Evolutionary conservation across 2,329 filamentous ascomycete genomes (phyloP), one percentile per base, ranked within the genome.

Genomic region (Tolypocladium inflatum): DNA sequence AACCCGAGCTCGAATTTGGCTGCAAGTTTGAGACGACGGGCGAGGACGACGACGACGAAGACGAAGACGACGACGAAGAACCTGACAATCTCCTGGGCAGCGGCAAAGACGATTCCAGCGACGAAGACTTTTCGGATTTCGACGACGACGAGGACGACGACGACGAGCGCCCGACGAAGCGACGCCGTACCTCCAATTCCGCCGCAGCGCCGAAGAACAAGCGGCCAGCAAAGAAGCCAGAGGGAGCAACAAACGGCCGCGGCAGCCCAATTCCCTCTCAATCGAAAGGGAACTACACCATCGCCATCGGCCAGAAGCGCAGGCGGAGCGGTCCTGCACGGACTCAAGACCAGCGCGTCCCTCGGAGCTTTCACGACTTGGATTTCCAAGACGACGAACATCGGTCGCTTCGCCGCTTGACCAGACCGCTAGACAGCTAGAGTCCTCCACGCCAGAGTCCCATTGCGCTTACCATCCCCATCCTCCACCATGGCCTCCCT

Each of bases 401-500:
- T 9, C 13, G 17, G 26, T 33, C 21, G 23, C 6, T 6, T 3
- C 23, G 23, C 23, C 17, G 19, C 8, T 13, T 11, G 4, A 17
- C 26, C 9, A 52, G 30, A 15, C 30, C 5, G 30, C 30, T n/a
- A 21, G 30, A 13, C 30, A 30, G 48, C 4, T 52, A 52, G 30
- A 52, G 19, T 19, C 10, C 30, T n/a, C 10, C 7, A 4, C 48
- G 48, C n/a, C 10, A 39, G 17, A 15, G 48, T 35, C 9, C 30
- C 13, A n/a, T 13, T 35, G 11, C 11, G 30, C 4, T 42, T 21
- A 8, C 33, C 30, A 35, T 51, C 30, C 15, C 8, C 30, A 35
- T 21, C 48, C 38, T 41, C 57, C 54, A 60, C 54, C 26, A 71
- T 71, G 70, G 58, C 65, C 6, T 69, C 67, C 3, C 57, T 68